phyloP scores from a whole-genome alignment of 352 stramenopile genomes.

The Globisporangium splendens region DNA sequence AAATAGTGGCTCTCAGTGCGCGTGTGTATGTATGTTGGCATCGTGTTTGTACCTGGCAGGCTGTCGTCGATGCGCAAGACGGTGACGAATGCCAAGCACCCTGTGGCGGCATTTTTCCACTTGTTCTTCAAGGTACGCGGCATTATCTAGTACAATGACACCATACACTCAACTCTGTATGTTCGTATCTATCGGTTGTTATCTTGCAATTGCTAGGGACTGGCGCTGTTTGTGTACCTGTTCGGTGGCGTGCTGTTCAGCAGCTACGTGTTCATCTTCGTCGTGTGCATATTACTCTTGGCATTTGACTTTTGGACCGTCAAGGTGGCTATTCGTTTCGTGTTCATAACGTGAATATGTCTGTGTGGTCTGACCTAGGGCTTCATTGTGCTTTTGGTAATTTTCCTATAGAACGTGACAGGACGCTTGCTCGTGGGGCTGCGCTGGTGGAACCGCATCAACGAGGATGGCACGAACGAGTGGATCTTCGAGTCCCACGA shows the following conservation, averaged over 20 bases:
- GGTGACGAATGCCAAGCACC: constrained; percentile 87
- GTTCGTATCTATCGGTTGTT: background rate
- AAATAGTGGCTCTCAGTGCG: background rate
- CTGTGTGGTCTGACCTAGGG: too few species aligned
- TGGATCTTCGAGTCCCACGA: constrained; percentile 97
- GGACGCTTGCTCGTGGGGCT: constrained; percentile 91
- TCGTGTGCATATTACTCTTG: constrained; percentile 95
- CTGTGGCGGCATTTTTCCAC: constrained; percentile 94
- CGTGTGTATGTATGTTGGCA: background rate
- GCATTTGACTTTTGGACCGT: constrained; percentile 99
- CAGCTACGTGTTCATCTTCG: constrained; percentile 96
- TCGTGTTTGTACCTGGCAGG: constrained; percentile 24
- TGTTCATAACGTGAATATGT: too few species aligned
- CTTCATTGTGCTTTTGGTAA: background rate
- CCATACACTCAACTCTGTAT: too few species aligned
- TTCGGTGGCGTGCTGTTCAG: constrained; percentile 89
- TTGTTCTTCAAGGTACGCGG: constrained; percentile 92
- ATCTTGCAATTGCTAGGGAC: constrained; percentile 17
- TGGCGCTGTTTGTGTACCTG: constrained; percentile 93
- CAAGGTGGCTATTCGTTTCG: constrained; percentile 58
- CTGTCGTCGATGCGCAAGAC: constrained; percentile 67
- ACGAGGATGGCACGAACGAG: constrained; percentile 91
- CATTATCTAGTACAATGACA: too few species aligned
- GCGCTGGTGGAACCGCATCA: constrained; percentile 98
- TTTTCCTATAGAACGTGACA: constrained; percentile 68